A percentile compares a stretch with the other conserved stretches of the same genome.
Conservation (phyloP, 1,284 basidiomycete species). For the Inonotus hispidus region DNA sequence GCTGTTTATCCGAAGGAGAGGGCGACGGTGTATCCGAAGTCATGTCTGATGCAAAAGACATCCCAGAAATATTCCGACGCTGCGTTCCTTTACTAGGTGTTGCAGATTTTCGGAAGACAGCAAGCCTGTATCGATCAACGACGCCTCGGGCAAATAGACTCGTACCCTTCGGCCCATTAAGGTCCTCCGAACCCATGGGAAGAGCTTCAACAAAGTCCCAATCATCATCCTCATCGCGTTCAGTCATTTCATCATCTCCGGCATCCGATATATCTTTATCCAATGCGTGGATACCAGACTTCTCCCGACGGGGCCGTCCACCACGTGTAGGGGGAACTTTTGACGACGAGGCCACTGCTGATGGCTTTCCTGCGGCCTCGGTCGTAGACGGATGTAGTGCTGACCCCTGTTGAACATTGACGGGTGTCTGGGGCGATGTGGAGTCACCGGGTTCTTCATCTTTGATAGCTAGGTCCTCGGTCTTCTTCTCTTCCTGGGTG, state of each 20-base stretch:
- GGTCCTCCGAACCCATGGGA: conserved; percentile 63
- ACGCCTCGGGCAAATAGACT: conserved; percentile 81
- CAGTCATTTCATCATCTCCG: conserved; percentile 51
- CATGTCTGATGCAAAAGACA: conserved; percentile 49
- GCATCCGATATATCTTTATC: conserved; percentile 61
- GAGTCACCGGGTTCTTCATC: background rate
- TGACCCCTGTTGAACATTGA: conserved; percentile 5
- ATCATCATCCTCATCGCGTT: conserved; percentile 70
- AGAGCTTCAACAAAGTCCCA: conserved; percentile 80
- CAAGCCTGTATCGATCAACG: conserved; percentile 72
- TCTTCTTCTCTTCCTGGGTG: background rate
- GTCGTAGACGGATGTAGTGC: background rate
- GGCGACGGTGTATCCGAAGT: conserved; percentile 27
- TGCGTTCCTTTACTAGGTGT: conserved; percentile 43
- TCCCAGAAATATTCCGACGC: conserved; percentile 43
- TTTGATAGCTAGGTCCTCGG: conserved; percentile 3
- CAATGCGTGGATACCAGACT: conserved; percentile 71
- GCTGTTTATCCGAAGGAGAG: conserved; percentile 46
- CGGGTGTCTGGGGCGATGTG: conserved; percentile 14
- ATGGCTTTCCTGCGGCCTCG: background rate
- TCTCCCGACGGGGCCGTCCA: conserved; percentile 51
- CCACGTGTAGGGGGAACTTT: conserved; percentile 29
- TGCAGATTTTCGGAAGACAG: conserved; percentile 75
- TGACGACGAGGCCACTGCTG: conserved; percentile 15
- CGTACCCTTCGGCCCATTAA: conserved; percentile 67